phyloP scores from a whole-genome alignment of 1,284 basidiomycete species.

The Papiliotrema terrestris region DNA sequence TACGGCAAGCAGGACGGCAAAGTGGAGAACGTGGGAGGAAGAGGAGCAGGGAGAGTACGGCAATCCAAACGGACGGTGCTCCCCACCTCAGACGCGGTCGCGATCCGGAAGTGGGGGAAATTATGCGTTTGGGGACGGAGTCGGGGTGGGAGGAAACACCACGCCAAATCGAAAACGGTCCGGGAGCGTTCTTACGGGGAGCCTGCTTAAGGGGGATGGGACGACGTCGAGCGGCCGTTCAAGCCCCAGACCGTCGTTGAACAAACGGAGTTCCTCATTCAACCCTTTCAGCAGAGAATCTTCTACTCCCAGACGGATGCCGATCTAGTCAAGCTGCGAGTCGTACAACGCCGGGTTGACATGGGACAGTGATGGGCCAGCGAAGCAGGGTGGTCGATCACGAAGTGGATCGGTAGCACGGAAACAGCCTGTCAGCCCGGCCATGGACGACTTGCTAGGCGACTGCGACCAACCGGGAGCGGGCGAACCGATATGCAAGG shows the following conservation, averaged over 20 bases:
- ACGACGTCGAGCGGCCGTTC: background rate
- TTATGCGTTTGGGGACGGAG: slow-evolving; percentile 45
- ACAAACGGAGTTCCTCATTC: slow-evolving; percentile 20
- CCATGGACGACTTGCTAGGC: slow-evolving; percentile 12
- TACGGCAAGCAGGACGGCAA: slow-evolving; percentile 66
- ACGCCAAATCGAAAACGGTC: slow-evolving; percentile 18
- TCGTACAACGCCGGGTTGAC: slow-evolving; percentile 40
- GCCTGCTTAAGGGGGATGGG: slow-evolving; percentile 1
- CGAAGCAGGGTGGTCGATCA: slow-evolving; percentile 14
- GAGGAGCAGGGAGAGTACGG: slow-evolving; percentile 43
- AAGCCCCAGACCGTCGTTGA: slow-evolving; percentile 2
- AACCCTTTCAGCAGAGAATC: slow-evolving; percentile 30
- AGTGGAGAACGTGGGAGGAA: slow-evolving; percentile 55
- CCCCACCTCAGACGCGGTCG: slow-evolving; percentile 28
- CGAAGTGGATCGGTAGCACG: slow-evolving; percentile 20
- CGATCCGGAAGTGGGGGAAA: slow-evolving; percentile 14
- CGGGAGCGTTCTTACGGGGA: slow-evolving; percentile 13
- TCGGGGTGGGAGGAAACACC: slow-evolving; percentile 27
- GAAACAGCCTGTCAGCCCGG: background rate
- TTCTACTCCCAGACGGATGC: slow-evolving; percentile 12
- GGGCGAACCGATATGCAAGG: background rate
- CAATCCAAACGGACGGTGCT: slow-evolving; percentile 50
- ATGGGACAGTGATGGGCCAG: slow-evolving; percentile 29
- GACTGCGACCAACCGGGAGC: slow-evolving; percentile 12
- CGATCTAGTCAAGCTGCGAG: slow-evolving; percentile 26